Evolutionary conservation across 1,139 yeast species (phyloP).

Genomic region (Debaryomyces sp.): DNA sequence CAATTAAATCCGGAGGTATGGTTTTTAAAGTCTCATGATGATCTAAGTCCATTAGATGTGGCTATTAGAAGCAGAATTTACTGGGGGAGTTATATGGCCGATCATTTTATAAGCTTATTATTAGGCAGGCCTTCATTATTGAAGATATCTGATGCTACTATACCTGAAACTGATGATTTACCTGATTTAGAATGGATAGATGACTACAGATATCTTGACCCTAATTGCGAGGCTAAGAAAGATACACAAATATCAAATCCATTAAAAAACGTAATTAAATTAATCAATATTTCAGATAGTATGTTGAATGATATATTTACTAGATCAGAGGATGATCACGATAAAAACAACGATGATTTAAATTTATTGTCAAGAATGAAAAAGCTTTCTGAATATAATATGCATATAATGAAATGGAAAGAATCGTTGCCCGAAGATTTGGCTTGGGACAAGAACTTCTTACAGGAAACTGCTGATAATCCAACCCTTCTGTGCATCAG

Average conservation of each 20-base stretch:
- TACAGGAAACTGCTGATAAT: conserved; percentile 49
- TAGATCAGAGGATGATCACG: conserved; percentile 27
- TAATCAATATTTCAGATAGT: conserved; percentile 55
- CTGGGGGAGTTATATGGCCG: conserved; percentile 71
- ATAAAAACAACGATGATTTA: conserved; percentile 29
- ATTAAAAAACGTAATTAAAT: conserved; percentile 47
- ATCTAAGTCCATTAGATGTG: conserved; percentile 42
- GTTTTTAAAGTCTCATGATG: conserved; percentile 40
- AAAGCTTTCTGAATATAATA: conserved; percentile 45
- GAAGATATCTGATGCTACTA: conserved; percentile 59
- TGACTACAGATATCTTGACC: conserved; percentile 42
- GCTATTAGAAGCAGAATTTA: conserved; percentile 62
- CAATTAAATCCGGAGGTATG: conserved; percentile 65
- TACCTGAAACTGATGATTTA: conserved; percentile 62
- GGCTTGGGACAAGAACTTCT: conserved; percentile 49
- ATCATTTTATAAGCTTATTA: conserved; percentile 60
- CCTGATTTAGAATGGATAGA: conserved; percentile 63
- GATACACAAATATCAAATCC: conserved; percentile 51
- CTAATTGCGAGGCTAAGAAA: conserved; percentile 18
- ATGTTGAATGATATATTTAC: conserved; percentile 59
- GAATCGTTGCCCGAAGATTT: conserved; percentile 49
- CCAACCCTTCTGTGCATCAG: conserved; percentile 55
- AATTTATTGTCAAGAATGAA: conserved; percentile 39
- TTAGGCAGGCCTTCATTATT: conserved; percentile 62
- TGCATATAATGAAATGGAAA: conserved; percentile 55